Conservation (phyloP, 2,329 filamentous ascomycete genomes). For the Tolypocladium pustulatum region DNA sequence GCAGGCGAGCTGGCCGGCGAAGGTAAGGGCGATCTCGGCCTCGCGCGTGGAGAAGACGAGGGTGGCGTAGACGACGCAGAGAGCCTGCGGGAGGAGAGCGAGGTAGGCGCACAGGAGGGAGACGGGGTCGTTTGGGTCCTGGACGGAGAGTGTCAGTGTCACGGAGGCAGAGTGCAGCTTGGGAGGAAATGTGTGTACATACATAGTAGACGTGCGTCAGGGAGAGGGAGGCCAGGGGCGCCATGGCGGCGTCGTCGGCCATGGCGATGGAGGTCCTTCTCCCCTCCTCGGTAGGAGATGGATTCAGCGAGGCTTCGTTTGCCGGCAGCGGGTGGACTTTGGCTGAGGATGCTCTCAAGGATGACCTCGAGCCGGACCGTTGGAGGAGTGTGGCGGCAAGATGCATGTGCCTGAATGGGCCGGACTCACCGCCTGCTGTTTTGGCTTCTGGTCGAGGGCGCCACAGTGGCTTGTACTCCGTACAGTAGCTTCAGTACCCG, state of each 20-base stretch:
- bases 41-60: constrained; percentile 88
- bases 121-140: constrained; percentile 78
- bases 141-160: constrained; percentile 1
- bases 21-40: constrained; percentile 80
- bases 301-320: background rate
- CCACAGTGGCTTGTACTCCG: background rate
- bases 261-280: background rate
- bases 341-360: background rate
- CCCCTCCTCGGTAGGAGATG: background rate
- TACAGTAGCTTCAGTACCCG: no score
- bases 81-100: constrained; percentile 82
- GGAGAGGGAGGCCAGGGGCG: constrained; percentile 78
- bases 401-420: background rate
- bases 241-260: constrained; percentile 10
- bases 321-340: background rate
- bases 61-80: constrained; percentile 83
- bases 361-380: background rate
- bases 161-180: background rate
- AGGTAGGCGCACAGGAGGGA: constrained; percentile 90
- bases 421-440: background rate
- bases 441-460: background rate
- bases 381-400: background rate
- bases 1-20: constrained; percentile 81
- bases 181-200: constrained; percentile 45
- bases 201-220: constrained; percentile 97